Conservation (phyloP, 1,139 yeast species). For the Barnettozyma hawaiiensis region DNA sequence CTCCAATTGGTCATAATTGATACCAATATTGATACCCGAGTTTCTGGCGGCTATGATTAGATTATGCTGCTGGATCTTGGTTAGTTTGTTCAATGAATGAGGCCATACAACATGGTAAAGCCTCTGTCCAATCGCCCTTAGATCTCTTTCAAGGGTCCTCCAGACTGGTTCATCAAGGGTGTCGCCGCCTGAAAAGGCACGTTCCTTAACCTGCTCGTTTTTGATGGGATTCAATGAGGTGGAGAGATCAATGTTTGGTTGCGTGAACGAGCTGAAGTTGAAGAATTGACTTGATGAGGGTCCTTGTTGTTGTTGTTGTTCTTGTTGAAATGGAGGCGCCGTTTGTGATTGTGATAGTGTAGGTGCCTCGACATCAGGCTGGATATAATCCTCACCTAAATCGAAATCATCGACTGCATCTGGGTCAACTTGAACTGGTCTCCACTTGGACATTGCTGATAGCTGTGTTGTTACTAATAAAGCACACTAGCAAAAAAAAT, state of each 20-base stretch:
- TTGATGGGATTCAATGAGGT: constrained; percentile 22
- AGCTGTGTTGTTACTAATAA: neutral
- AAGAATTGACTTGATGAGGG: constrained; percentile 17
- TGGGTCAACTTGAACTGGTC: constrained; percentile 26
- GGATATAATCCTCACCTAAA: constrained; percentile 32
- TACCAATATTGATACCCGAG: constrained; percentile 40
- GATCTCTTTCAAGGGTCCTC: constrained; percentile 62
- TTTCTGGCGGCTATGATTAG: constrained; percentile 39
- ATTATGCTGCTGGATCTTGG: constrained; percentile 40
- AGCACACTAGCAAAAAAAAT: constrained; percentile 14
- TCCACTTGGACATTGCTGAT: constrained; percentile 22
- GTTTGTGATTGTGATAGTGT: neutral
- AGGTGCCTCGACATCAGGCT: constrained; percentile 19
- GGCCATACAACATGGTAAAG: constrained; percentile 74
- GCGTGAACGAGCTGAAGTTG: constrained; percentile 24
- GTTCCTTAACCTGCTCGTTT: constrained; percentile 57
- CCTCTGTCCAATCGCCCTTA: constrained; percentile 58
- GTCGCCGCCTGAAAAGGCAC: constrained; percentile 77
- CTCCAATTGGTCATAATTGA: constrained; percentile 32
- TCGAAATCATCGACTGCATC: constrained; percentile 31
- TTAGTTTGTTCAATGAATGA: constrained; percentile 40
- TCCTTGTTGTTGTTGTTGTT: constrained; percentile 7
- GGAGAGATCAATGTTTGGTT: constrained; percentile 24
- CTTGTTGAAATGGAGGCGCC: constrained; percentile 4
- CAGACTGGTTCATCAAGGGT: constrained; percentile 80